Evolutionary conservation across 2,329 filamentous ascomycete species (phyloP).

Genomic region (Alternaria sp.): DNA sequence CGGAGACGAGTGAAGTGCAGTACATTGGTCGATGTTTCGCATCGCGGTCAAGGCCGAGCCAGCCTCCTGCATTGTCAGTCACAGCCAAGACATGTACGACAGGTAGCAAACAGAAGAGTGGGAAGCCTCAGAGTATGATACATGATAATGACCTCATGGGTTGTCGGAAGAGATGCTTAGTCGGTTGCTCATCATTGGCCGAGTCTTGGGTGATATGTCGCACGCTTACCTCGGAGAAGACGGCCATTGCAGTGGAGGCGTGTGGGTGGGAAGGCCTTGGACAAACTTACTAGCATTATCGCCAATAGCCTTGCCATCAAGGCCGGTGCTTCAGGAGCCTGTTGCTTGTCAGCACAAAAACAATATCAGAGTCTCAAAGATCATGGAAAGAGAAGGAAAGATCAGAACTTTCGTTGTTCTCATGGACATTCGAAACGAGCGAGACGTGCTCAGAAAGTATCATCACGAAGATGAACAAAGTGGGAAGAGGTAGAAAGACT

Average conservation of each 20-base stretch:
- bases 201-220: not conserved
- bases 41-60: not conserved
- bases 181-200: not conserved
- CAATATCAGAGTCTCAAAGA: not conserved
- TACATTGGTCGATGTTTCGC: not conserved
- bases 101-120: not conserved
- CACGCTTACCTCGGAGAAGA: not conserved
- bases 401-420: not conserved
- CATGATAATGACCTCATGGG: not conserved
- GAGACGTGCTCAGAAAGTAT: not conserved
- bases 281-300: not conserved
- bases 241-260: not conserved
- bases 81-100: not conserved
- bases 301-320: not conserved
- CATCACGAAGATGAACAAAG: not conserved
- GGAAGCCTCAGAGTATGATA: not conserved
- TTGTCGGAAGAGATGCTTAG: not conserved
- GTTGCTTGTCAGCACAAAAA: not conserved
- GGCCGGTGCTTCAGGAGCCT: not conserved
- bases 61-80: not conserved
- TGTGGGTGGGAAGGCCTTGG: not conserved
- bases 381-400: not conserved
- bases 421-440: not conserved
- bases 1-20: not conserved
- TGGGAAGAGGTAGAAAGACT: not conserved